Evolutionary conservation across 2,329 filamentous ascomycete genomes (phyloP).

Genomic region (Neofusicoccum parvum): DNA sequence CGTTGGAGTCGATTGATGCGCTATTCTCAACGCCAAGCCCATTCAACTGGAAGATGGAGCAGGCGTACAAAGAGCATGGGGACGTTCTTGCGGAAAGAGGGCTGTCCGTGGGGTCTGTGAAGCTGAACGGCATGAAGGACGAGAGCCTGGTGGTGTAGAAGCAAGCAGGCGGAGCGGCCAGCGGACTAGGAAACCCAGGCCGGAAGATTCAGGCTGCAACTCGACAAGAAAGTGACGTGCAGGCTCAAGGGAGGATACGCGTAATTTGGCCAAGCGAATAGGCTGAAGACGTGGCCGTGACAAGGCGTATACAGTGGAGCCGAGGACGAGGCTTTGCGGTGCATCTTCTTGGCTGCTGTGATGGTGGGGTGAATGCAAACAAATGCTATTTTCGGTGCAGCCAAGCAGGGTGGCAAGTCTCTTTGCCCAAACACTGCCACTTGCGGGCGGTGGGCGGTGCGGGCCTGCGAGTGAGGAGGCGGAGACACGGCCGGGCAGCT

Average conservation of each 20-base stretch:
- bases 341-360: background rate
- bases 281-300: too few species aligned
- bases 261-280: too few species aligned
- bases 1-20: constrained; percentile 54
- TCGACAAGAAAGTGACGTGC: too few species aligned
- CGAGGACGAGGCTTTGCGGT: too few species aligned
- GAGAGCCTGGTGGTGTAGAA: background rate
- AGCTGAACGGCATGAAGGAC: background rate
- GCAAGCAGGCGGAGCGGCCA: background rate
- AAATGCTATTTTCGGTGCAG: background rate
- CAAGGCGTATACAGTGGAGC: too few species aligned
- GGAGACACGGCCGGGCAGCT: background rate
- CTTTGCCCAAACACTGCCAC: background rate
- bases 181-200: too few species aligned
- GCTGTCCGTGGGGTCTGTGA: background rate
- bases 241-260: too few species aligned
- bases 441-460: background rate
- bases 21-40: constrained; percentile 53
- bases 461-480: background rate
- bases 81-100: constrained; percentile 31
- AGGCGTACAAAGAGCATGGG: constrained; percentile 40
- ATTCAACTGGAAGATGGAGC: constrained; percentile 51
- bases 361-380: background rate
- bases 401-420: background rate
- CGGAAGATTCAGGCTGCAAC: too few species aligned